Base-by-base conservation (phyloP, 768 basidiomycete species). In the Boletus sensibilis region DNA sequence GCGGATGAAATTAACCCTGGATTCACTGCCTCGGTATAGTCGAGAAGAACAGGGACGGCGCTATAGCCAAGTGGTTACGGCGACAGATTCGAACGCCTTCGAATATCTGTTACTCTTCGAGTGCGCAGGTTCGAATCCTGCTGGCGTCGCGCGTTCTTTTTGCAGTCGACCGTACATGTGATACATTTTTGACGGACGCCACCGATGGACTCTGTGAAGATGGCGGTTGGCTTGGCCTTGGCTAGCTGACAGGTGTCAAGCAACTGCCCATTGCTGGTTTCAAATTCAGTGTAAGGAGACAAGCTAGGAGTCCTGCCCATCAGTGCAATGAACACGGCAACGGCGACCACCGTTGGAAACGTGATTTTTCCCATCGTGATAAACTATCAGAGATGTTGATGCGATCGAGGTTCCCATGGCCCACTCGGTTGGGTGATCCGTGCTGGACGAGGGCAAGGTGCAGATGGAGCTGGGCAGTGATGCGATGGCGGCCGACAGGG, bases 21-120 rank as follows among this genome's bases (percentile, higher is more conserved):
- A n/a, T n/a, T n/a, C n/a, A n/a, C n/a, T n/a, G n/a, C n/a, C n/a
- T n/a, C n/a, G n/a, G n/a, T n/a, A n/a, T n/a, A n/a, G n/a, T n/a
- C n/a, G 25, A 4, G 25, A 27, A 27, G 37, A 50, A 21, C 33
- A 34, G 11, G 29, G 20, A 21, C 7, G 74, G 71, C 75, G 75
- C 82, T 80, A 84, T 84, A 84, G 82, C 84, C 82, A 83, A 84
- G 83, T 85, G 84, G 84, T 85, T 85, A 85, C 82, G 82, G 84
- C 84, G 84, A 83, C 78, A 83, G 82, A 85, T 83, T 84, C 77
- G 82, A 82, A 82, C n/a, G 3, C 1, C 10, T 4, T 51, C 21
- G 65, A 65, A 49, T 23, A 72, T 83, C 81, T 83, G 80, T 83
- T 83, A 76, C 82, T 78, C 79, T 83, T 79, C 75, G 79, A 78